Evolutionary conservation across 305 asterid species (phyloP), one percentile per base, ranked within the genome.

Genomic region (Fraxinus nigra): DNA sequence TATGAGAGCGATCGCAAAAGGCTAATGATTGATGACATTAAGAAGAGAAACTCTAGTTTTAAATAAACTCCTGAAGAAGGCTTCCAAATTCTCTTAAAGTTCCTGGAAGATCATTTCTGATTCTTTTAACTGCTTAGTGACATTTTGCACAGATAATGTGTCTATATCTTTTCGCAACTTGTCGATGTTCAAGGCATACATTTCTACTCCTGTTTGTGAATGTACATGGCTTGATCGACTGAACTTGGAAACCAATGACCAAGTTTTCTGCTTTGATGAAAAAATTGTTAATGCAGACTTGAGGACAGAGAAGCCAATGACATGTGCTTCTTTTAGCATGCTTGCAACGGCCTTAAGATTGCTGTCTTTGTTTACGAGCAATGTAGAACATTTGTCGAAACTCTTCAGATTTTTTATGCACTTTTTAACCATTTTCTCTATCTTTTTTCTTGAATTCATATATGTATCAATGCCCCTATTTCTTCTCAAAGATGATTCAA

Each of bases 401-500:
- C 48, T 82, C 78, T 83, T 86, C 72, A 84, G 5, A 13, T 85
- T 86, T 65, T 80, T 89, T 84, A 73, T 48, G 83, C 82, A 80
- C 75, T 84, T 89, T 18, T 48, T 38, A 35, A 85, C 82, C 84
- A 86, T 67, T 78, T 86, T 88, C 22, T 72, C 54, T 43, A 89
- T 75, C 40, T 18, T 83, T 80, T 79, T 85, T 65, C 81, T 88
- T 14, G 92, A 83, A 46, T 46, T 83, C 76, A 72, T 75, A n/a
- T 86, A 86, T 22, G 86, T 24, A 30, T 51, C 56, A 18, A 87
- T 11, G 78, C 34, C 46, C 79, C 80, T 73, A 24, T 83, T 83
- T 77, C 90, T 84, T 35, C 89, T 32, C 7, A 89, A 59, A 28
- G 86, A 84, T 22, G 91, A 89, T 51, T 88, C 86, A 1, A 89